Percentiles rank a stretch among this genome's conserved stretches.
phyloP scores from a whole-genome alignment of 805 yeast species.

The Wickerhamiella slavikovae region DNA sequence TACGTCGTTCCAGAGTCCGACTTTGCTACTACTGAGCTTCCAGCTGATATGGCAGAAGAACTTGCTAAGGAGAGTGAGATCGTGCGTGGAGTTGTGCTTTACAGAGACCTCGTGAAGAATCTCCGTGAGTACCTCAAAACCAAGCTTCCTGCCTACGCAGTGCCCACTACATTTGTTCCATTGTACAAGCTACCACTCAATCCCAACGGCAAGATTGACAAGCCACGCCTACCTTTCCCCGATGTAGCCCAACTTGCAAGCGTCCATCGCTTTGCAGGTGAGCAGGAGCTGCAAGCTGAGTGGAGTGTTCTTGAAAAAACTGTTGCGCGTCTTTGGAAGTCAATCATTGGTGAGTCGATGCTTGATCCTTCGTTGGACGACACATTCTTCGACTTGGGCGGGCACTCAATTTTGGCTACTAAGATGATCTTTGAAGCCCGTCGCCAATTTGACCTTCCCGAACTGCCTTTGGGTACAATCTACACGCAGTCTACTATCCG shows the following conservation, averaged over 20 bases:
- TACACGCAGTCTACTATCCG: constrained; percentile 77
- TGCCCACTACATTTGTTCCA: constrained; percentile 83
- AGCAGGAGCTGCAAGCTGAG: constrained; percentile 21
- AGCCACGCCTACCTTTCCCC: constrained; percentile 92
- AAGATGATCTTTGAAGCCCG: constrained; percentile 88
- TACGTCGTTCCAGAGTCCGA: constrained; percentile 69
- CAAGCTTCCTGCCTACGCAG: constrained; percentile 80
- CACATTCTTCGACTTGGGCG: constrained; percentile 92
- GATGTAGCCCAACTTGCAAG: constrained; percentile 64
- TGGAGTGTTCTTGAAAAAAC: constrained; percentile 46
- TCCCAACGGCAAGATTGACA: constrained; percentile 96
- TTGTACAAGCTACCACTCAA: constrained; percentile 71
- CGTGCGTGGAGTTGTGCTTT: constrained; percentile 59
- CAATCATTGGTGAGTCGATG: constrained; percentile 61
- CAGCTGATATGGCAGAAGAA: constrained; percentile 22
- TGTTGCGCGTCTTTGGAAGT: constrained; percentile 68
- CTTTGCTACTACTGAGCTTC: constrained; percentile 42
- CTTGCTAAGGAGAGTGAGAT: constrained; percentile 31
- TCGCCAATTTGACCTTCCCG: constrained; percentile 44
- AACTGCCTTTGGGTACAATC: constrained; percentile 74
- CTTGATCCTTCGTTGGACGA: too few species aligned
- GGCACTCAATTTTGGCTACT: constrained; percentile 93
- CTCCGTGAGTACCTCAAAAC: constrained; percentile 67
- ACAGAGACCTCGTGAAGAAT: constrained; percentile 57
- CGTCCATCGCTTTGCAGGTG: constrained; percentile 32